Conservation (phyloP, 75 land plant species). For the Selaginella moellendorffii region DNA sequence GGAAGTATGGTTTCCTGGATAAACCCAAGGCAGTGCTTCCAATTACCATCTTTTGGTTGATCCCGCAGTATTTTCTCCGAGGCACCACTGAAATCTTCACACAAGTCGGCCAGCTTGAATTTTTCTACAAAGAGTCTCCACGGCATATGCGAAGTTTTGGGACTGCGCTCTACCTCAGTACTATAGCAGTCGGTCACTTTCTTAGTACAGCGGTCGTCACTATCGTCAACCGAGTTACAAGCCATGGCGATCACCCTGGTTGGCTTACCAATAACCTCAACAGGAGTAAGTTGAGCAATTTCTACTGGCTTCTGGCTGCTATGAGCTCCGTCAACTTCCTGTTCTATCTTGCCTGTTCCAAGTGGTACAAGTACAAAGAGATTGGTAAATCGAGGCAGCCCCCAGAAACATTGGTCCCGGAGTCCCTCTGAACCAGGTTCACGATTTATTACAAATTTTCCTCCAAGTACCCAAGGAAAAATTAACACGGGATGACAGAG, state of each 20-base stretch:
- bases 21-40: slow-evolving; percentile 15
- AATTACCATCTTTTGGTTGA: slow-evolving; percentile 73
- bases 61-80: slow-evolving; percentile 69
- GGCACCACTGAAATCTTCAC: slow-evolving; percentile 86
- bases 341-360: slow-evolving; percentile 53
- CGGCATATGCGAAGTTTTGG: slow-evolving; percentile 66
- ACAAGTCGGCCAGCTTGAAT: slow-evolving; percentile 78
- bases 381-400: too few species aligned
- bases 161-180: slow-evolving; percentile 75
- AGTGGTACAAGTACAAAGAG: slow-evolving; percentile 48
- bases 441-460: too few species aligned
- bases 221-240: slow-evolving; percentile 50
- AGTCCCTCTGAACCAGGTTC: too few species aligned
- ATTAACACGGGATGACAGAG: too few species aligned
- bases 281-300: slow-evolving; percentile 62
- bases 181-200: slow-evolving; percentile 77
- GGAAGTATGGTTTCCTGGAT: slow-evolving; percentile 32
- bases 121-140: slow-evolving; percentile 68
- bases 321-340: slow-evolving; percentile 62
- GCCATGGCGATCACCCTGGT: slow-evolving; percentile 16
- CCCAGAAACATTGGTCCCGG: too few species aligned
- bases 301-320: slow-evolving; percentile 73
- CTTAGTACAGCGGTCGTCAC: slow-evolving; percentile 63
- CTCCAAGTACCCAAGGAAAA: too few species aligned
- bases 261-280: slow-evolving; percentile 84